Conservation (phyloP, 1,139 yeast species). For the Kazachstania sp. region DNA sequence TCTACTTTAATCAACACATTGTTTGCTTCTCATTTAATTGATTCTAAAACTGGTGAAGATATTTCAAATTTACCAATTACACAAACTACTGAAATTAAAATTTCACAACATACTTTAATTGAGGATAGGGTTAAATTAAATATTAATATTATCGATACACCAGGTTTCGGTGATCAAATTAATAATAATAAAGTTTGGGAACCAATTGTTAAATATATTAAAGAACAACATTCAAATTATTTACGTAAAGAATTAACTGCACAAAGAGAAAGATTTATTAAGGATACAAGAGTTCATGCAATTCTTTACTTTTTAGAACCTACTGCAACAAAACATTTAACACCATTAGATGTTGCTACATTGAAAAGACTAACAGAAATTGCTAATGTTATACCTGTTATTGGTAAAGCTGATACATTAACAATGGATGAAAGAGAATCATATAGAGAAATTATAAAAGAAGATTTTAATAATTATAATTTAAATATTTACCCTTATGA, state of each 20-base stretch:
- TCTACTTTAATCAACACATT: slow-evolving; percentile 85
- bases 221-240: slow-evolving; percentile 91
- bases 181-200: slow-evolving; percentile 97
- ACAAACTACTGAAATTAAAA: slow-evolving; percentile 82
- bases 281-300: slow-evolving; percentile 93
- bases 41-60: slow-evolving; percentile 48
- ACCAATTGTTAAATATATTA: slow-evolving; percentile 87
- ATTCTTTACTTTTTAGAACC: slow-evolving; percentile 88
- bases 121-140: slow-evolving; percentile 86
- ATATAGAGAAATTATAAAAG: slow-evolving; percentile 68
- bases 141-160: slow-evolving; percentile 86
- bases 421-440: slow-evolving; percentile 76
- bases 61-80: slow-evolving; percentile 61
- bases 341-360: slow-evolving; percentile 73
- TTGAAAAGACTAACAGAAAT: slow-evolving; percentile 80
- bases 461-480: slow-evolving; percentile 65
- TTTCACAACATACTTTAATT: slow-evolving; percentile 55
- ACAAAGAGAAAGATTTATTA: slow-evolving; percentile 74
- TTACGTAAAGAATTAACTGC: slow-evolving; percentile 95
- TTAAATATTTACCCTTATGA: slow-evolving; percentile 86
- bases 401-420: slow-evolving; percentile 86
- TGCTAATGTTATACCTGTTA: slow-evolving; percentile 89
- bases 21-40: slow-evolving; percentile 73
- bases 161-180: slow-evolving; percentile 96
- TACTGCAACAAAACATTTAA: slow-evolving; percentile 58